phyloP scores from a whole-genome alignment of 352 stramenopile genomes.

The Phytophthora sansomeana region DNA sequence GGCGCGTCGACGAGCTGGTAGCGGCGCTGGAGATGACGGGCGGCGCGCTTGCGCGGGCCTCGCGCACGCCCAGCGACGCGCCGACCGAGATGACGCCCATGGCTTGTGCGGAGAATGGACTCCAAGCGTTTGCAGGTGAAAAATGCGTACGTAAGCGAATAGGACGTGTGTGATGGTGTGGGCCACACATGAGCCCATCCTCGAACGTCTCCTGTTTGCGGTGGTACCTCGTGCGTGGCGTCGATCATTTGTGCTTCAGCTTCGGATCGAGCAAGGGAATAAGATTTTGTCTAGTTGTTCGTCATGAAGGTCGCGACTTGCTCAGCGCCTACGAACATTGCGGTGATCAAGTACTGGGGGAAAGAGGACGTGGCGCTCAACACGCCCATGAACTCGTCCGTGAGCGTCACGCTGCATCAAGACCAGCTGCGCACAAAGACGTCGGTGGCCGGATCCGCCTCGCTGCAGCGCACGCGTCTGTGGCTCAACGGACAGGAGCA shows the following conservation, averaged over 20 bases:
- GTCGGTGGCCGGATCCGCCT: conserved; percentile 72
- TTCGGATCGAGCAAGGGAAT: conserved; percentile 3
- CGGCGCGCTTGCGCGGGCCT: conserved; percentile 22
- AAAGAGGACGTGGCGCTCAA: conserved; percentile 94
- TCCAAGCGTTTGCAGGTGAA: too few species aligned
- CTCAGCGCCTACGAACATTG: conserved; percentile 97
- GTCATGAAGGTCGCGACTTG: conserved; percentile 85
- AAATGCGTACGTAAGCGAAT: background rate
- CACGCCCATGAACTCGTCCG: conserved; percentile 97
- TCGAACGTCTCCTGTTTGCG: too few species aligned
- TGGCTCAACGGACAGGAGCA: conserved; percentile 97
- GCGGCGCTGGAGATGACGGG: background rate
- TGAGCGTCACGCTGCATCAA: conserved; percentile 97
- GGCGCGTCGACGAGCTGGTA: conserved; percentile 3
- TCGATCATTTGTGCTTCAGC: background rate
- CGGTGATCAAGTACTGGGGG: conserved; percentile 99
- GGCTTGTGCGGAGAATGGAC: conserved; percentile 11
- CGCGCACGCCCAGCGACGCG: conserved; percentile 75
- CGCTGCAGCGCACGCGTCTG: conserved; percentile 90
- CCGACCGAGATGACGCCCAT: conserved; percentile 88
- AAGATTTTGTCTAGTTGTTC: background rate
- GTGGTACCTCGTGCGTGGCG: conserved; percentile 2
- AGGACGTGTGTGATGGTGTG: background rate
- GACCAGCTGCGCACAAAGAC: conserved; percentile 96
- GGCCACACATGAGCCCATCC: too few species aligned